Percentiles rank a stretch among this genome's conserved stretches.
Evolutionary conservation across 352 stramenopile genomes (phyloP).

Genomic region (Pythium vanterpoolii): DNA sequence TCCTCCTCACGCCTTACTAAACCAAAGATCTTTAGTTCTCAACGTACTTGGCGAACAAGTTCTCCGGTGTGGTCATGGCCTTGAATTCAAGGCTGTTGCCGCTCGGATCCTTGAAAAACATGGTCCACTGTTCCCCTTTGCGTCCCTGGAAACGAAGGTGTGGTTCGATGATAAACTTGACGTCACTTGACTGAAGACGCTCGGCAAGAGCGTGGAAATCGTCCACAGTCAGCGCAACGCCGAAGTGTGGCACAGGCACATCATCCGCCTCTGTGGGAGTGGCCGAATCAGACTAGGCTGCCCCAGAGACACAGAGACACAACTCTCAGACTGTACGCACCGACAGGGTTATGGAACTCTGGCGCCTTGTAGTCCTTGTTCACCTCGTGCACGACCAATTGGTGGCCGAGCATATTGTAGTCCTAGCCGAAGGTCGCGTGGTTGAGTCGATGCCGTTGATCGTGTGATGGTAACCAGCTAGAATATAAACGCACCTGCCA

Average conservation of each 20-base stretch:
- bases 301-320: neutral
- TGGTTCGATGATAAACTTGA: conserved; percentile 96
- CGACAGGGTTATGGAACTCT: conserved; percentile 96
- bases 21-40: conserved; percentile 38
- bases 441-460: neutral
- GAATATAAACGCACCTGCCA: conserved; percentile 86
- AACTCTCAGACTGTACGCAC: conserved; percentile 28
- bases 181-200: conserved; percentile 61
- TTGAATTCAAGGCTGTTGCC: conserved; percentile 99
- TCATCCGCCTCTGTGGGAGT: conserved; percentile 86
- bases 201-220: conserved; percentile 91
- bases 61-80: conserved; percentile 95
- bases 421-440: conserved; percentile 44
- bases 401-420: conserved; percentile 88
- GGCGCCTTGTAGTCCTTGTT: conserved; percentile 88
- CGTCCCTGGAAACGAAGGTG: conserved; percentile 92
- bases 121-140: conserved; percentile 98
- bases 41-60: conserved; percentile 98
- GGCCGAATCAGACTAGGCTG: neutral
- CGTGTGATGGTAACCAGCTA: neutral
- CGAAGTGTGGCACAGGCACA: conserved; percentile 97
- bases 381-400: conserved; percentile 90
- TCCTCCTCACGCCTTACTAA: neutral
- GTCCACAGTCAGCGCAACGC: conserved; percentile 90
- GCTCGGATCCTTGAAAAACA: conserved; percentile 99